phyloP scores from a whole-genome alignment of 2,329 filamentous ascomycete genomes.

The Penicillium hordei region DNA sequence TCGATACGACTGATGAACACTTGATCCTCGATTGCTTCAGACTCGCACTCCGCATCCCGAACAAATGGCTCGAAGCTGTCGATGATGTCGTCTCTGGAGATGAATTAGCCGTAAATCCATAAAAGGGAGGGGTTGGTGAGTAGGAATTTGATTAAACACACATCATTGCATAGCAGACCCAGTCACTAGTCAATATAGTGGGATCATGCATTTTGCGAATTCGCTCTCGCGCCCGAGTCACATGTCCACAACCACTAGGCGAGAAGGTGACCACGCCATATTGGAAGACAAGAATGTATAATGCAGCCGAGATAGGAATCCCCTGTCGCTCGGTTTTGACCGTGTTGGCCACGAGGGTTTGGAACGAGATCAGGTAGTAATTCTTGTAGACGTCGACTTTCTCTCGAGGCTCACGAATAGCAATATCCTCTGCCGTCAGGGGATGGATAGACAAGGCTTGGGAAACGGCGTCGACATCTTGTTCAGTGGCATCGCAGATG shows the following conservation, averaged over 20 bases:
- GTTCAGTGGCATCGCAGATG: slow-evolving; percentile 79
- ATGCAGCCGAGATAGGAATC: slow-evolving; percentile 86
- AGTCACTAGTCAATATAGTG: slow-evolving; percentile 86
- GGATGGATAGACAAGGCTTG: slow-evolving; percentile 92
- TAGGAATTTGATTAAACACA: slow-evolving; percentile 46
- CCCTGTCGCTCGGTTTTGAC: slow-evolving; percentile 61
- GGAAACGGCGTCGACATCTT: slow-evolving; percentile 81
- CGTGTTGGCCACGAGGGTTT: slow-evolving; percentile 77
- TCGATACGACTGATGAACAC: slow-evolving; percentile 88
- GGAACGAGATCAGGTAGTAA: slow-evolving; percentile 96
- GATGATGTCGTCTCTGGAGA: slow-evolving; percentile 83
- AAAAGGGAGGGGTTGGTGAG: no score
- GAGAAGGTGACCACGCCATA: slow-evolving; percentile 93
- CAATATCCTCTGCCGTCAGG: slow-evolving; percentile 91
- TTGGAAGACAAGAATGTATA: slow-evolving; percentile 93
- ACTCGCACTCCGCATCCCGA: slow-evolving; percentile 76
- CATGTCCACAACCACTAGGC: slow-evolving; percentile 79
- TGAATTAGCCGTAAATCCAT: neutral
- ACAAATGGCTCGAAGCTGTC: slow-evolving; percentile 90
- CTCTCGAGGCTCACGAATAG: slow-evolving; percentile 87
- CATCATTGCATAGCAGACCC: slow-evolving; percentile 98
- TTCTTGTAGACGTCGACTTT: slow-evolving; percentile 96
- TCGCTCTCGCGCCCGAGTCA: slow-evolving; percentile 79
- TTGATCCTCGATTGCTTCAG: slow-evolving; percentile 89
- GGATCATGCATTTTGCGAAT: slow-evolving; percentile 90